Evolutionary conservation across 2,329 filamentous ascomycete species (phyloP).

Genomic region (Pezicula neosporulosa): DNA sequence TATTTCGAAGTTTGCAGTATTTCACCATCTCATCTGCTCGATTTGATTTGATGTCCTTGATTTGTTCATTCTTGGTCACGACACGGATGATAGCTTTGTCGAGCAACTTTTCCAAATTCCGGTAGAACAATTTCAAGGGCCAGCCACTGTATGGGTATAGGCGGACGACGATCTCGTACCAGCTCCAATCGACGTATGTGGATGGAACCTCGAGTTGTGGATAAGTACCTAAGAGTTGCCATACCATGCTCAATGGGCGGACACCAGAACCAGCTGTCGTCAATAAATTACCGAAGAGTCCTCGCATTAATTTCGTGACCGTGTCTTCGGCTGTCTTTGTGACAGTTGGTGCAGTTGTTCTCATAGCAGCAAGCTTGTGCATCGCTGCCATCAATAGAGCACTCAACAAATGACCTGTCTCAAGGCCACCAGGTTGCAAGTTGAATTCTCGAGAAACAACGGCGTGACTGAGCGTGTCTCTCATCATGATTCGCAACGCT

Average conservation of each 20-base stretch:
- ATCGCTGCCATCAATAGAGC: conserved; percentile 23
- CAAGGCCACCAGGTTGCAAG: conserved; percentile 12
- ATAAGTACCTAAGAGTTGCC: conserved; percentile 16
- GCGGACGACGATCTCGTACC: conserved; percentile 17
- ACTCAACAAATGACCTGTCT: conserved; percentile 17
- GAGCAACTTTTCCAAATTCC: conserved; percentile 19
- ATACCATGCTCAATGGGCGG: conserved; percentile 18
- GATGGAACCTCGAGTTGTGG: conserved; percentile 15
- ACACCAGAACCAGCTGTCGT: conserved; percentile 24
- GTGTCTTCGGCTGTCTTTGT: conserved; percentile 17
- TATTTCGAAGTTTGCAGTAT: conserved; percentile 19
- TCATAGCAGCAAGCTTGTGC: conserved; percentile 20
- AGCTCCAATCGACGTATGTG: conserved; percentile 13
- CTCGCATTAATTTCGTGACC: conserved; percentile 24
- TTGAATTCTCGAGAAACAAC: conserved; percentile 13
- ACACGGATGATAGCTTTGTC: conserved; percentile 16
- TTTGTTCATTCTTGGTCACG: conserved; percentile 16
- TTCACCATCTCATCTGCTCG: conserved; percentile 8
- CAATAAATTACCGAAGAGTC: conserved; percentile 24
- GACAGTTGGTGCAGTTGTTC: conserved; percentile 10
- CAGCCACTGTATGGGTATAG: conserved; percentile 20
- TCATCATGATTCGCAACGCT: conserved; percentile 18
- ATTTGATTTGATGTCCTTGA: conserved; percentile 7
- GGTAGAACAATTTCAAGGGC: conserved; percentile 14
- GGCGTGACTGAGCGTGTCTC: conserved; percentile 15